Evolutionary conservation across 202 grass and related monocot species (phyloP).

Genomic region (Eragrostis tef): DNA sequence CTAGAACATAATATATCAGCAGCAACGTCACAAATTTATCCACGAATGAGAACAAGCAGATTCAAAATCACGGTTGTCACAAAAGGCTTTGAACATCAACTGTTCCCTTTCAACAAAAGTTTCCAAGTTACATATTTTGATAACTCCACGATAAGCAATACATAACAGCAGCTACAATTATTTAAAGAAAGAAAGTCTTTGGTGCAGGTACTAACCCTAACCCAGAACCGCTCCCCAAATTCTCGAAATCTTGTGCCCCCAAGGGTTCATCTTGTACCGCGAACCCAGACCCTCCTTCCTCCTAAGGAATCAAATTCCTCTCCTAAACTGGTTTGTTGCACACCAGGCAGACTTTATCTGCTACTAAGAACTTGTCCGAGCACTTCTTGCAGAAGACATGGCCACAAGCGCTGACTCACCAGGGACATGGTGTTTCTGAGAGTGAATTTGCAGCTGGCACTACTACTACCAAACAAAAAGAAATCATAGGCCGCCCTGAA

Average conservation of each 20-base stretch:
- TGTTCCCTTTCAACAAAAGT: conserved; percentile 30
- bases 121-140: conserved; percentile 35
- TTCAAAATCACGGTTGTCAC: background rate
- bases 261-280: conserved; percentile 68
- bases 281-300: conserved; percentile 96
- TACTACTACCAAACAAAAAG: no score
- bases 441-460: conserved; percentile 94
- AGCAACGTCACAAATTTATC: conserved; percentile 3
- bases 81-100: background rate
- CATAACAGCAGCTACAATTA: conserved; percentile 37
- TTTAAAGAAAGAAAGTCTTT: conserved; percentile 49
- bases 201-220: conserved; percentile 81
- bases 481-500: no score
- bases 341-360: conserved; percentile 71
- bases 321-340: conserved; percentile 82
- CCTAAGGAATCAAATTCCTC: conserved; percentile 76
- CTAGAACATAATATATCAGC: conserved; percentile 6
- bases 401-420: conserved; percentile 83
- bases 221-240: conserved; percentile 86
- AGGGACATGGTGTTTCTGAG: conserved; percentile 83
- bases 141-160: conserved; percentile 34
- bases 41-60: conserved; percentile 8
- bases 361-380: conserved; percentile 78
- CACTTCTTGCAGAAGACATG: conserved; percentile 99
- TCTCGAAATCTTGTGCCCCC: conserved; percentile 86